These are phyloP conservation scores for Wallacemonas sp. DNA, from an alignment of 208 protist species.

Conservation along the genomic window DNA sequence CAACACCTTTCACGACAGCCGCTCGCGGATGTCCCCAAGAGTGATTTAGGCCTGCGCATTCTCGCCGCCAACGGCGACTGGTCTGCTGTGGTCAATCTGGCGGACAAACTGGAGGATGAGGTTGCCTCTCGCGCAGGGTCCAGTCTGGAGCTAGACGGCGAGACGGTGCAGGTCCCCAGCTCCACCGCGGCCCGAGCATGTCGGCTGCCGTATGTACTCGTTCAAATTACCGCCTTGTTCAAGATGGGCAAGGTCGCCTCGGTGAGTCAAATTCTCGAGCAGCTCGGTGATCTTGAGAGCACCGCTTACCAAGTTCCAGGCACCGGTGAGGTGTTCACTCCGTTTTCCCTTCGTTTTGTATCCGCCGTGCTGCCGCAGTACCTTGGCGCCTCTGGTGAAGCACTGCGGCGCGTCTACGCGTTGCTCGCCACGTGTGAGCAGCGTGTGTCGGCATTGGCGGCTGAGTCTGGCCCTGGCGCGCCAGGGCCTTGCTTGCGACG, in stretches of 20 bases:
- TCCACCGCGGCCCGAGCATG: conserved; percentile 8
- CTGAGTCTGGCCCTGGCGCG: background rate
- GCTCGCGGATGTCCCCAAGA: conserved; percentile 43
- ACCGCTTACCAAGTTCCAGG: conserved; percentile 40
- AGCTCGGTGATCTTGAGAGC: conserved; percentile 65
- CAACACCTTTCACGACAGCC: conserved; percentile 14
- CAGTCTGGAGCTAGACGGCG: background rate
- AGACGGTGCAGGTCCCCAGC: background rate
- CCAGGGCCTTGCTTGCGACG: background rate
- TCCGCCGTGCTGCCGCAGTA: conserved; percentile 68
- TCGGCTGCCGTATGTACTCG: conserved; percentile 65
- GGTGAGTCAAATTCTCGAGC: conserved; percentile 60
- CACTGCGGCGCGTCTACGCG: conserved; percentile 50
- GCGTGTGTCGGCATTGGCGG: conserved; percentile 13
- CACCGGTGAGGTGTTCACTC: conserved; percentile 61
- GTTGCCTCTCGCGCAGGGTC: conserved; percentile 22
- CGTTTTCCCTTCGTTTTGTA: conserved; percentile 82
- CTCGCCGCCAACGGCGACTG: conserved; percentile 72
- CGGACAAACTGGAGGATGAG: conserved; percentile 53
- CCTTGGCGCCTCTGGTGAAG: conserved; percentile 47
- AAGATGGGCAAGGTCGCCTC: conserved; percentile 55
- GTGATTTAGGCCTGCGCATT: conserved; percentile 51
- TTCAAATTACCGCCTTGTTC: conserved; percentile 74
- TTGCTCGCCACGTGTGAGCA: conserved; percentile 58
- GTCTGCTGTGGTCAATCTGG: conserved; percentile 57